Evolutionary conservation across 768 basidiomycete species (phyloP), one percentile per base, ranked within the genome.

Genomic region (Pseudohyphozyma bogoriensis): DNA sequence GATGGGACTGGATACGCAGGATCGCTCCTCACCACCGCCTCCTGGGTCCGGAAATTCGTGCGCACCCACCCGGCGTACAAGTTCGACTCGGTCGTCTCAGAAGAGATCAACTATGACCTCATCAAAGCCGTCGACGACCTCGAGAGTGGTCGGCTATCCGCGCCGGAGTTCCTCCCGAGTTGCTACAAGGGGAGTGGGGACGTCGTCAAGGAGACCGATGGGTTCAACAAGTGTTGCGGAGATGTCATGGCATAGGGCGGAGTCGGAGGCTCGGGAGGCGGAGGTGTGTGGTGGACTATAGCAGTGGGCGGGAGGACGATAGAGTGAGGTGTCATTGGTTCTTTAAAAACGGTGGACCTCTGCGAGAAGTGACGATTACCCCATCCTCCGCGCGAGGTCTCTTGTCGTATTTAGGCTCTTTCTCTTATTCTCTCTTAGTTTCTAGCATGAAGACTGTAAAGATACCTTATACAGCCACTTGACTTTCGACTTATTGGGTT

Each of bases 31-130:
- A 96, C 95, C 0, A 82, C 89, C 10, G 95, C 95, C 15, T 82
- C 83, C 5, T 99, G 90, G 90, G 91, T 95, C 58, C 82, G 95
- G 37, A 80, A 86, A 50, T 97, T 96, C 74, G 86, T 99, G 45
- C 82, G 83, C 29, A 80, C 83, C 2, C 95, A 99, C 73, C 88
- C 92, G 11, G 80, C 77, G n/a, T 99, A 99, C 77, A 85, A 86
- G 73, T 80, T 82, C 52, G 90, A 99, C 75, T 93, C 90, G n/a
- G 85, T 86, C 53, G 89, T 99, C 24, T 85, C 79, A 53, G 81
- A 88, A 69, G 84, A 86, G 74, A 89, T 97, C 71, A 95, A 91
- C 71, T 95, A 92, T 71, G 95, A 99, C 75, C 79, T 99, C 31
- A 78, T 95, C 71, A 79, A 83, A 47, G 87, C 89, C 3, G 76